phyloP scores from a whole-genome alignment of 495 filamentous ascomycete genomes.

The Thermochaetoides thermophila region DNA sequence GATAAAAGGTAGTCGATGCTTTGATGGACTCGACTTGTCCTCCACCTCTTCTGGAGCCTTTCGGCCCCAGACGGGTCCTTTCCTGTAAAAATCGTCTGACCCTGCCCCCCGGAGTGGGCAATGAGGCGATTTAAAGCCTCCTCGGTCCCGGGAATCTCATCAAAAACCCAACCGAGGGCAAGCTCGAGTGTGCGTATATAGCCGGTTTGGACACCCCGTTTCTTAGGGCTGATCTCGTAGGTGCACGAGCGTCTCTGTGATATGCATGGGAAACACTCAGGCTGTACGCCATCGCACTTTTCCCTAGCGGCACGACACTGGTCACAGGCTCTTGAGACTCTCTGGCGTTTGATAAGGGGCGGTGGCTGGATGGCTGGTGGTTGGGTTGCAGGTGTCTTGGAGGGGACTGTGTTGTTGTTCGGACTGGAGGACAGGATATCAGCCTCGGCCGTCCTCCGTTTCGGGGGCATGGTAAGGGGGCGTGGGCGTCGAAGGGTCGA shows the following conservation, averaged over 20 bases:
- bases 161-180: conserved; percentile 24
- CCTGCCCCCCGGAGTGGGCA: conserved; percentile 11
- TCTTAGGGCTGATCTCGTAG: conserved; percentile 56
- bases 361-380: conserved; percentile 1
- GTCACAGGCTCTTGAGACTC: conserved; percentile 55
- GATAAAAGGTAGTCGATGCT: conserved; percentile 43
- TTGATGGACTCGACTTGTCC: conserved; percentile 36
- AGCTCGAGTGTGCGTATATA: conserved; percentile 49
- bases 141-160: conserved; percentile 17
- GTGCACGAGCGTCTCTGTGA: conserved; percentile 45
- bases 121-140: conserved; percentile 19
- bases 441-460: conserved; percentile 9
- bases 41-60: conserved; percentile 42
- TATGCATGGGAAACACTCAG: conserved; percentile 47
- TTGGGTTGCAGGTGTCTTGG: not conserved
- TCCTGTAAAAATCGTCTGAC: conserved; percentile 21
- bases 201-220: conserved; percentile 51
- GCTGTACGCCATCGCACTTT: conserved; percentile 51
- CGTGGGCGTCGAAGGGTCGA: not conserved
- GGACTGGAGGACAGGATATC: conserved; percentile 2
- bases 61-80: conserved; percentile 36
- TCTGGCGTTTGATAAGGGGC: conserved; percentile 32
- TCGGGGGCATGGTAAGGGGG: conserved; percentile 10
- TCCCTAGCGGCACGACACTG: conserved; percentile 51
- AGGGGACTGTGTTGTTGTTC: not conserved